phyloP scores from a whole-genome alignment of 2,329 filamentous ascomycete genomes.

The Pestalotiopsis sp. region DNA sequence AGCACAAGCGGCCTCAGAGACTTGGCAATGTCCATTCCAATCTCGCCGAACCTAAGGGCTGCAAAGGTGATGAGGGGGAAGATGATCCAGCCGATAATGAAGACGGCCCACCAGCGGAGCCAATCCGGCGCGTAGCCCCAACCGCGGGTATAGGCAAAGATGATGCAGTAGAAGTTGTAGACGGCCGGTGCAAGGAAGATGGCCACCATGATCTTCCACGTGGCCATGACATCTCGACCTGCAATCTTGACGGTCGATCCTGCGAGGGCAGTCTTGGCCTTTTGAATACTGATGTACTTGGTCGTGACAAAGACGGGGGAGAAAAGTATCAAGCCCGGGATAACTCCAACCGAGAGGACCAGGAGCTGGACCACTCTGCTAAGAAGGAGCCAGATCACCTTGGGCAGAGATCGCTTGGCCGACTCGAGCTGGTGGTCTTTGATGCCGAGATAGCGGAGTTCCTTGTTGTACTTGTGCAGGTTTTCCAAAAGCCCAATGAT shows the following conservation, averaged over 20 bases:
- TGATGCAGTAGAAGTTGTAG: slow-evolving; percentile 78
- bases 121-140: slow-evolving; percentile 80
- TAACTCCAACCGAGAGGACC: slow-evolving; percentile 75
- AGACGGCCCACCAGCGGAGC: slow-evolving; percentile 78
- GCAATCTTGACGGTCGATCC: slow-evolving; percentile 88
- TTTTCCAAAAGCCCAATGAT: slow-evolving; percentile 75
- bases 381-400: slow-evolving; percentile 74
- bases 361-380: slow-evolving; percentile 79
- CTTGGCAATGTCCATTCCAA: slow-evolving; percentile 99
- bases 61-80: slow-evolving; percentile 92
- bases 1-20: slow-evolving; percentile 86
- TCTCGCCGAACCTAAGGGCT: slow-evolving; percentile 90
- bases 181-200: slow-evolving; percentile 80
- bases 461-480: slow-evolving; percentile 83
- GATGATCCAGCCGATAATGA: slow-evolving; percentile 73
- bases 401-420: slow-evolving; percentile 76
- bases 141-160: slow-evolving; percentile 76
- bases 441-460: slow-evolving; percentile 82
- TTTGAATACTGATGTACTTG: slow-evolving; percentile 79
- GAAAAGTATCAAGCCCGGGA: slow-evolving; percentile 87
- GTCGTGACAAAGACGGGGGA: slow-evolving; percentile 84
- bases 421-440: slow-evolving; percentile 95
- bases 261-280: slow-evolving; percentile 81
- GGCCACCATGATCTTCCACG: slow-evolving; percentile 91
- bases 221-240: slow-evolving; percentile 87